phyloP scores from a whole-genome alignment of 768 basidiomycete species.

The Pleurotus djamor region DNA sequence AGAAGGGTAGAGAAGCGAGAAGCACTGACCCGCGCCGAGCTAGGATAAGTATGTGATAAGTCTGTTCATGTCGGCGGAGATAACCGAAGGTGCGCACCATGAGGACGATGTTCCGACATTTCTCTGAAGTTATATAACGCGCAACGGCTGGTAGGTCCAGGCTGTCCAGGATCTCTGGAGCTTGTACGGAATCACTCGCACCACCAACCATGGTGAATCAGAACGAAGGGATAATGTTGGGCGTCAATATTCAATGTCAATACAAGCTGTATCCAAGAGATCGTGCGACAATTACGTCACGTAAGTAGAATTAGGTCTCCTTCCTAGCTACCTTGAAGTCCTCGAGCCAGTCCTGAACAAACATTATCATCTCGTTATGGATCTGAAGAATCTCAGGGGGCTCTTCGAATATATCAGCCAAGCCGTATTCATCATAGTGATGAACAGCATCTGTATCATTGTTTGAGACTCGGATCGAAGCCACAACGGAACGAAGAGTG shows the following conservation, averaged over 20 bases:
- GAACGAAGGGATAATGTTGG: no score
- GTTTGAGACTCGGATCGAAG: background rate
- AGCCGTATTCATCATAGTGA: slow-evolving; percentile 77
- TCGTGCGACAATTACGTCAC: slow-evolving; percentile 1
- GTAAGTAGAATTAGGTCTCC: background rate
- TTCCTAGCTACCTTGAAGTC: slow-evolving; percentile 32
- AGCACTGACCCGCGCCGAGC: slow-evolving; percentile 66
- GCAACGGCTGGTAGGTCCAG: slow-evolving; percentile 39
- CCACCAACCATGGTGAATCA: background rate
- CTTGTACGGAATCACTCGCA: background rate
- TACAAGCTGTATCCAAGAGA: background rate
- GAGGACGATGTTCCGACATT: slow-evolving; percentile 67
- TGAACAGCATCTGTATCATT: slow-evolving; percentile 61
- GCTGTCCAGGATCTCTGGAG: slow-evolving; percentile 23
- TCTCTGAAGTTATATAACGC: slow-evolving; percentile 65
- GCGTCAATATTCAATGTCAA: no score
- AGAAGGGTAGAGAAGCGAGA: background rate
- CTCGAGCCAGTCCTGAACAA: slow-evolving; percentile 74
- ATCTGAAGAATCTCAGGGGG: slow-evolving; percentile 78
- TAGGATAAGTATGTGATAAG: slow-evolving; percentile 18
- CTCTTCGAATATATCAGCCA: slow-evolving; percentile 56
- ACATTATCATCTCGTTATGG: slow-evolving; percentile 76
- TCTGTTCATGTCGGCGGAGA: background rate
- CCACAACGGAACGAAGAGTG: background rate
- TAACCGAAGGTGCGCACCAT: slow-evolving; percentile 52